These are phyloP conservation scores for Myotisia sp. DNA, from an alignment of 2,329 filamentous ascomycete species.

Conservation along the genomic window DNA sequence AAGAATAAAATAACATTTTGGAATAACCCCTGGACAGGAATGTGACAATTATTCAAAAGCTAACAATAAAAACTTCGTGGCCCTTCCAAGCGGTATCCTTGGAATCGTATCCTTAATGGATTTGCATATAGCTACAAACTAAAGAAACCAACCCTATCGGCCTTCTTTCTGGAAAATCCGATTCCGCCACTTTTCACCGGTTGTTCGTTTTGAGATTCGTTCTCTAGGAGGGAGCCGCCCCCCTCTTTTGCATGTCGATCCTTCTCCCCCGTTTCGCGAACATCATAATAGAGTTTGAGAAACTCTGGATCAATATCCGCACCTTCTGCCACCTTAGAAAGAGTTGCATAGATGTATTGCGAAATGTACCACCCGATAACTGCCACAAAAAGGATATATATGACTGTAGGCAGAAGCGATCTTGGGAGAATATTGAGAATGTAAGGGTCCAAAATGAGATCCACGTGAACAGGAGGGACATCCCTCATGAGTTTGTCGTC, in stretches of 20 bases:
- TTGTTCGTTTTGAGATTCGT: not conserved
- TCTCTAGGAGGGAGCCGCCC: no score
- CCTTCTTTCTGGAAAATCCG: constrained; percentile 1
- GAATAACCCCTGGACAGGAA: no score
- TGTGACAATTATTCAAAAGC: no score
- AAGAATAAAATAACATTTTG: no score
- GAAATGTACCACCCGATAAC: constrained; percentile 31
- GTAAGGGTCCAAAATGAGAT: constrained; percentile 77
- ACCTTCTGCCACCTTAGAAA: not conserved
- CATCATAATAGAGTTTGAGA: no score
- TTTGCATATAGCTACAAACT: no score
- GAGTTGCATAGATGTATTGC: not conserved
- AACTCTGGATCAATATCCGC: not conserved
- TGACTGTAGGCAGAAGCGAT: constrained; percentile 58
- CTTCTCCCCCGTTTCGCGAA: no score
- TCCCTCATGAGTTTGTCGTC: constrained; percentile 59
- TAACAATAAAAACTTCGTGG: no score
- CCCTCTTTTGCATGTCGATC: no score
- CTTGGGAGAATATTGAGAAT: constrained; percentile 63
- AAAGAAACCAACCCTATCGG: not conserved
- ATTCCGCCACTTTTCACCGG: not conserved
- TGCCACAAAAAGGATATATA: constrained; percentile 52
- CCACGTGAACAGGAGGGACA: constrained; percentile 60
- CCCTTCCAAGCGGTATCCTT: no score
- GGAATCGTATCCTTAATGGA: no score